Evolutionary conservation across 371 early-diverging fungal genomes (phyloP), one percentile per base, ranked within the genome.

Genomic region (Mycotypha africana): DNA sequence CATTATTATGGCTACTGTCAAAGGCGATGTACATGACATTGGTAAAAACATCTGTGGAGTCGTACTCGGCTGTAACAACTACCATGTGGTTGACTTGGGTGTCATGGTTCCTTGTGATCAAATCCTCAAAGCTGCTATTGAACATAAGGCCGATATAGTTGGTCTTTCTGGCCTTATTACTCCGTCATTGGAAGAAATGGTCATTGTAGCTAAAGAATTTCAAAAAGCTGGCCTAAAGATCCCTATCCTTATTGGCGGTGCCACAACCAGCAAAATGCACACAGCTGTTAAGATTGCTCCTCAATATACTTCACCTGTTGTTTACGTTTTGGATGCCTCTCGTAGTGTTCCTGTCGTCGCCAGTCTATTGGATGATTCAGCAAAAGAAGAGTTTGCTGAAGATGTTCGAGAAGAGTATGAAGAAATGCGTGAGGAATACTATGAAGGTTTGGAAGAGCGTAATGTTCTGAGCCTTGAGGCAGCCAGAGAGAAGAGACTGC

Each of bases 261-360:
- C 95, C 2, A 95, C 95, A 1, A 95, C 95, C 3, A 88, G 88
- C 54, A 93, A 92, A 67, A 91, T 91, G 62, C 95, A 95, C 60
- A 93, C 94, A 0, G 93, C 95, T 9, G 95, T 95, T 39, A 95
- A 95, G 67, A 93, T 95, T 51, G 85, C 91, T 0, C 95, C 95
- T 19, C 81, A 88, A 26, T 90, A 90, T 61, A 55, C 66, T 4
- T 44, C 63, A 19, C 88, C 90, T 0, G 85, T 72, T 4, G 72
- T 90, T 16, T 85, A 90, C 37, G 81, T 83, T 1, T 61, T 90
- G 40, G 91, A 90, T 62, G 91, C 91, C 6, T 89, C 90, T 47
- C 81, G 87, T 49, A 78, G 80, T 47, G 87, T 88, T 1, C 86
- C 85, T 31, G 87, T 87, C 0, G 92, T 89, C 7, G 88, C 91